Conservation (phyloP, 257 asterid species). For the Striga asiatica region DNA sequence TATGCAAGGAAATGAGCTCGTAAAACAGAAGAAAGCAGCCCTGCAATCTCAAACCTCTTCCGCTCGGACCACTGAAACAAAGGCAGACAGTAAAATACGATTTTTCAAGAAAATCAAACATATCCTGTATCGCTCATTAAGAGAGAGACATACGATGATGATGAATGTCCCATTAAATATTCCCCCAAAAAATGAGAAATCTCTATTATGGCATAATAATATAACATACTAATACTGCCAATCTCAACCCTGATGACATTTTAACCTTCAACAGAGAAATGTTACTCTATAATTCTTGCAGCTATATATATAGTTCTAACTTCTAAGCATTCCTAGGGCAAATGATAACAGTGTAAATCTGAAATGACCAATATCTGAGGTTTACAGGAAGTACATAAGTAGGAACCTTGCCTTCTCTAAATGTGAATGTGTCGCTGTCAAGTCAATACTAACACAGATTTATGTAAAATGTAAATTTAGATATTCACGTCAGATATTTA, state of each 20-base stretch:
- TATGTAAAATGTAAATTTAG: background rate
- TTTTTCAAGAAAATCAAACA: background rate
- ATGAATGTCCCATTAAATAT: background rate
- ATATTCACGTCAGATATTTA: background rate
- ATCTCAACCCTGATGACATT: background rate
- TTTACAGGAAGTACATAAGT: no score
- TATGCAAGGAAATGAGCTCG: constrained; percentile 75
- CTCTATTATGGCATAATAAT: background rate
- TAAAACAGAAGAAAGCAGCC: constrained; percentile 70
- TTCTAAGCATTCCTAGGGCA: background rate
- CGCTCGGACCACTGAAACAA: constrained; percentile 80
- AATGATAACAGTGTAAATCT: background rate
- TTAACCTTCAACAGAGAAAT: background rate
- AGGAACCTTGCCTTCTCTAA: constrained; percentile 2
- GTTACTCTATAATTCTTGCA: background rate
- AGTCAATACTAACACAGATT: background rate
- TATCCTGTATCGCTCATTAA: constrained; percentile 6
- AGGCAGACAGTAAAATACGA: background rate
- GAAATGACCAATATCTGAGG: background rate
- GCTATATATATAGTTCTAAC: background rate
- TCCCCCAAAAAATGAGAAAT: background rate
- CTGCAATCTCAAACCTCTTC: constrained; percentile 91
- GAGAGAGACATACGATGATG: background rate
- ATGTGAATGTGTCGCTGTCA: background rate
- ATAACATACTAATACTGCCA: background rate